Base-by-base conservation (phyloP, 768 basidiomycete genomes). In the Leccinum longicurvipes region DNA sequence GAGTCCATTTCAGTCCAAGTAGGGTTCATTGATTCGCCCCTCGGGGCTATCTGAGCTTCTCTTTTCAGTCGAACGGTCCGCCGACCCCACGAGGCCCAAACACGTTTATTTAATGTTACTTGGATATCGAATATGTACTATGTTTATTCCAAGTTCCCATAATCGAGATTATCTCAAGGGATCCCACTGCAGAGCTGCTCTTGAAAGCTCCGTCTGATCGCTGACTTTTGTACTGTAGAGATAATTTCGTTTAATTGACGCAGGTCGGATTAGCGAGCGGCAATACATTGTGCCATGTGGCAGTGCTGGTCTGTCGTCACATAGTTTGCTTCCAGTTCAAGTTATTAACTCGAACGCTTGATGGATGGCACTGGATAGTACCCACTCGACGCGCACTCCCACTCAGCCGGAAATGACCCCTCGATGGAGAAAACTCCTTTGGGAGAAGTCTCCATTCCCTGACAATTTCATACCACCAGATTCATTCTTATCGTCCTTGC, bases 401-500 rank as follows among this genome's bases (percentile, higher is more conserved):
- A n/a, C 14, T 44, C 52, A 19, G 6, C 23, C 32, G 24, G 46
- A 27, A 23, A 48, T 70, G 72, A 67, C 65, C 36, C 31, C 50
- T 41, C 60, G 52, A 63, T 92, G 89, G 89, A 82, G 83, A 68
- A 86, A 83, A 63, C 79, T 86, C 36, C 80, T 93, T n/a, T 93
- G 90, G 91, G 86, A 83, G 71, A 74, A 67, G 51, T 88, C 87
- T 68, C 74, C 80, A 3, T 86, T 80, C 67, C 86, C 91, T 28
- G 95, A 97, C 72, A 93, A 95, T 69, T 84, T 93, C 74, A 85
- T 97, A 50, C 88, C 91, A 7, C 73, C 77, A 41, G 75, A 70
- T 6, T 78, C 84, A 6, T 97, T 97, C 72, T 78, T 95, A 42
- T 82, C 86, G 1, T 86, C 90, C 55, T 72, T 97, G 62, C 79